Evolutionary conservation across 805 yeast genomes (phyloP).

Genomic region (Lipomyces yamadae): DNA sequence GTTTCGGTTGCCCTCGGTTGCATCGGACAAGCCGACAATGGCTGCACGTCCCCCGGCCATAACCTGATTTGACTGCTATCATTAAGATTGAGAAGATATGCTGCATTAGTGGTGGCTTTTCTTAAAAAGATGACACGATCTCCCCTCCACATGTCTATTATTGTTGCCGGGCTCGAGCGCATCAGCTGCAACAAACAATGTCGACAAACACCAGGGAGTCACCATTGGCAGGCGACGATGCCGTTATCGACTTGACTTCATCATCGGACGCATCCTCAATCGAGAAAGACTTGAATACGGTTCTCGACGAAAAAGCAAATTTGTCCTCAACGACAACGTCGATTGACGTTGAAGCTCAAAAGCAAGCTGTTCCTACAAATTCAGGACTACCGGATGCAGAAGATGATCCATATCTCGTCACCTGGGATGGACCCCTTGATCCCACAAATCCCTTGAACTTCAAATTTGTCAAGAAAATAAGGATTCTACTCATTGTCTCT

Average conservation of each 20-base stretch:
- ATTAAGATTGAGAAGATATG: no score
- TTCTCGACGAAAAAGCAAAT: not conserved
- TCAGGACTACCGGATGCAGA: constrained; percentile 3
- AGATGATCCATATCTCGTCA: constrained; percentile 38
- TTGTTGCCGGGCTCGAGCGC: not conserved
- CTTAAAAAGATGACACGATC: no score
- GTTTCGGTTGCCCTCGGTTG: no score
- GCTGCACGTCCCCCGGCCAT: no score
- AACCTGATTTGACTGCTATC: no score
- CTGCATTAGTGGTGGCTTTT: no score
- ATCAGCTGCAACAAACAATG: not conserved
- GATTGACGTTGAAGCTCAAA: constrained; percentile 6
- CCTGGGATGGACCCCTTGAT: constrained; percentile 48
- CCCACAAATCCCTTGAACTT: constrained; percentile 41
- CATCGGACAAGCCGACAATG: no score
- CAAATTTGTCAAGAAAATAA: constrained; percentile 12
- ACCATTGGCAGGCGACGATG: not conserved
- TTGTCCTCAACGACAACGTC: not conserved
- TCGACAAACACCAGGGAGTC: not conserved
- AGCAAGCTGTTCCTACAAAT: not conserved
- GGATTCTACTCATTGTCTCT: constrained; percentile 17
- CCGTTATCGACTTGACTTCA: not conserved
- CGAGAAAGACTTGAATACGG: not conserved
- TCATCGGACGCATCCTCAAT: not conserved
- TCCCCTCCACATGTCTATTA: no score